Conservation (phyloP, 768 basidiomycete species). For the Pulveroboletus sp. region DNA sequence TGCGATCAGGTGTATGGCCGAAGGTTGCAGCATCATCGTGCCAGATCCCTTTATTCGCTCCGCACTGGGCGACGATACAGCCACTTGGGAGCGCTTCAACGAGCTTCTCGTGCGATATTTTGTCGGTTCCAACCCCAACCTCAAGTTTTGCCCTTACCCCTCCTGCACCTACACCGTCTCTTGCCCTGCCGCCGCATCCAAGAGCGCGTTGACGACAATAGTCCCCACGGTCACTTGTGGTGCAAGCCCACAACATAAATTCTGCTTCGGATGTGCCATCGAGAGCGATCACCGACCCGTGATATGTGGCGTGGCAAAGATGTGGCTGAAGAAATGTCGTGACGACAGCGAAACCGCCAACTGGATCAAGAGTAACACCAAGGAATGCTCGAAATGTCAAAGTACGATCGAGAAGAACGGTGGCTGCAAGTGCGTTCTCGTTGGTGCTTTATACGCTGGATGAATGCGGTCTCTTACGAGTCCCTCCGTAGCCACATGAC, state of each 20-base stretch:
- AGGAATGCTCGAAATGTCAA: slow-evolving; percentile 94
- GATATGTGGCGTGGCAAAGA: slow-evolving; percentile 79
- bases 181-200: slow-evolving; percentile 76
- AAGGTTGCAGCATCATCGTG: slow-evolving; percentile 62
- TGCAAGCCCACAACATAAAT: slow-evolving; percentile 62
- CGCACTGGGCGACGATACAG: slow-evolving; percentile 51
- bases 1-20: slow-evolving; percentile 74
- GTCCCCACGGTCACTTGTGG: slow-evolving; percentile 91
- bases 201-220: slow-evolving; percentile 65
- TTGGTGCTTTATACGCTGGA: slow-evolving; percentile 71
- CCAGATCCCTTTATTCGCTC: slow-evolving; percentile 60
- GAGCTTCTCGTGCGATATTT: slow-evolving; percentile 88
- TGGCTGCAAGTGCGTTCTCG: slow-evolving; percentile 88
- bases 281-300: slow-evolving; percentile 91
- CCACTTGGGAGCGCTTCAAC: slow-evolving; percentile 67
- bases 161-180: slow-evolving; percentile 92
- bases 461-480: slow-evolving; percentile 8
- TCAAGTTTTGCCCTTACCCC: slow-evolving; percentile 96
- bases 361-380: slow-evolving; percentile 99
- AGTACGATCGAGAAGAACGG: slow-evolving; percentile 99
- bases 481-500: slow-evolving; percentile 84
- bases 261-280: slow-evolving; percentile 93
- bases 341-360: slow-evolving; percentile 99
- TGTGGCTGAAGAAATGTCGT: slow-evolving; percentile 96
- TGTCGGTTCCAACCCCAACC: slow-evolving; percentile 73